Percentiles rank a stretch among this genome's conserved stretches.
Evolutionary conservation across 164 flowering plant species (phyloP).

Genomic region (Chimonanthus praecox): DNA sequence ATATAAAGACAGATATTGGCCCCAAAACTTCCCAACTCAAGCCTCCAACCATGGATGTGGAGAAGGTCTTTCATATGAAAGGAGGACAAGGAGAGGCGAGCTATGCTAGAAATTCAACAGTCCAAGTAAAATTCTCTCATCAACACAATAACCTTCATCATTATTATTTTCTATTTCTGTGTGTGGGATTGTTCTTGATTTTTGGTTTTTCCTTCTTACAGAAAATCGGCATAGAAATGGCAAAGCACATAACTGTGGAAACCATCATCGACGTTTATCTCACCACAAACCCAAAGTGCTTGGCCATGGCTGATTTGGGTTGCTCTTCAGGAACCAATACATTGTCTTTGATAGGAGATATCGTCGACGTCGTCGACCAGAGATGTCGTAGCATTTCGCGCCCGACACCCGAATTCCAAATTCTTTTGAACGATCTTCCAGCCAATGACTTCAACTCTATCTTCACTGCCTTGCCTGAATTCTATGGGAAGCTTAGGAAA

Average conservation of each 20-base stretch:
- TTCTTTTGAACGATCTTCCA: slow-evolving; percentile 79
- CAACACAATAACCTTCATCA: neutral
- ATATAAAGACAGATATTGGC: neutral
- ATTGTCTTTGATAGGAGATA: slow-evolving; percentile 39
- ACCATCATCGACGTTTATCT: slow-evolving; percentile 40
- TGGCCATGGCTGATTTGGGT: slow-evolving; percentile 78
- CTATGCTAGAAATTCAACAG: slow-evolving; percentile 69
- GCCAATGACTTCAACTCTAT: slow-evolving; percentile 83
- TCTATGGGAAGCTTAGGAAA: slow-evolving; percentile 31
- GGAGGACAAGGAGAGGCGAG: slow-evolving; percentile 69
- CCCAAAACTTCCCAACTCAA: neutral
- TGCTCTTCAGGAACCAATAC: slow-evolving; percentile 88
- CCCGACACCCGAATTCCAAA: slow-evolving; percentile 43
- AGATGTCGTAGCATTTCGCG: slow-evolving; percentile 13
- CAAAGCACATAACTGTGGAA: slow-evolving; percentile 51
- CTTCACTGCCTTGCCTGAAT: slow-evolving; percentile 61
- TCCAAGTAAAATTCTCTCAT: slow-evolving; percentile 40
- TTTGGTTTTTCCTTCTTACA: slow-evolving; percentile 11
- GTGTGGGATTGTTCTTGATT: neutral
- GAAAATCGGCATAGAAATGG: slow-evolving; percentile 64
- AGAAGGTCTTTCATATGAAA: slow-evolving; percentile 71
- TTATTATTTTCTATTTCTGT: neutral
- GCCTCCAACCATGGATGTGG: slow-evolving; percentile 49
- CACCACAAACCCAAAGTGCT: slow-evolving; percentile 29
- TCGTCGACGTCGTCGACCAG: slow-evolving; percentile 37